Percentiles rank a stretch among this genome's conserved stretches.
These are phyloP conservation scores for Tephrocybe sp. DNA, from an alignment of 768 basidiomycete genomes.

Conservation along the genomic window DNA sequence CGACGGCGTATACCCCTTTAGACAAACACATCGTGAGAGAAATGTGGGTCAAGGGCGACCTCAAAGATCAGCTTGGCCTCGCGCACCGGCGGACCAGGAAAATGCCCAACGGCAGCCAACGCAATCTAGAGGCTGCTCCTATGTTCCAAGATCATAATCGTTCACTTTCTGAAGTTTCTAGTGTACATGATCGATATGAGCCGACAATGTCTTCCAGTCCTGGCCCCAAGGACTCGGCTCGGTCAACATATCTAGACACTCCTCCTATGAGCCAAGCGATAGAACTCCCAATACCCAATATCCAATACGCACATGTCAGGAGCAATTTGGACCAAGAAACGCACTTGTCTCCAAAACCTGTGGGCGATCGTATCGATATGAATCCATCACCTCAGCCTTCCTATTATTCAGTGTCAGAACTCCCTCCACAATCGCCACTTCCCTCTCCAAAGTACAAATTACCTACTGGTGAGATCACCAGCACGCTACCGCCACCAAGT, in stretches of 20 bases:
- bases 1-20: slow-evolving; percentile 69
- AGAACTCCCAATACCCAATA: slow-evolving; percentile 26
- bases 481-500: slow-evolving; percentile 39
- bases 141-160: slow-evolving; percentile 71
- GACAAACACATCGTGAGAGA: slow-evolving; percentile 94
- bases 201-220: slow-evolving; percentile 34
- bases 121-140: slow-evolving; percentile 61
- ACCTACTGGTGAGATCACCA: slow-evolving; percentile 45
- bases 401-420: slow-evolving; percentile 70
- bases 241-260: slow-evolving; percentile 45
- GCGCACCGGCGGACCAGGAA: slow-evolving; percentile 58
- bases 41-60: slow-evolving; percentile 82
- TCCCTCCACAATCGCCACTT: slow-evolving; percentile 62
- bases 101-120: slow-evolving; percentile 25
- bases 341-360: slow-evolving; percentile 27
- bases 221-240: slow-evolving; percentile 33
- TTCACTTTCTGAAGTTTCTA: slow-evolving; percentile 62
- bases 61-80: slow-evolving; percentile 81
- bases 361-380: slow-evolving; percentile 18
- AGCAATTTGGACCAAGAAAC: slow-evolving; percentile 18
- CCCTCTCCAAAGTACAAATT: slow-evolving; percentile 51
- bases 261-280: slow-evolving; percentile 37
- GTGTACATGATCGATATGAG: slow-evolving; percentile 44
- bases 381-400: slow-evolving; percentile 47
- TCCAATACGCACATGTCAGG: slow-evolving; percentile 25